Evolutionary conservation across 805 yeast genomes (phyloP), one percentile per base, ranked within the genome.

Genomic region (Sugiyamaella boreocaroliniensis): DNA sequence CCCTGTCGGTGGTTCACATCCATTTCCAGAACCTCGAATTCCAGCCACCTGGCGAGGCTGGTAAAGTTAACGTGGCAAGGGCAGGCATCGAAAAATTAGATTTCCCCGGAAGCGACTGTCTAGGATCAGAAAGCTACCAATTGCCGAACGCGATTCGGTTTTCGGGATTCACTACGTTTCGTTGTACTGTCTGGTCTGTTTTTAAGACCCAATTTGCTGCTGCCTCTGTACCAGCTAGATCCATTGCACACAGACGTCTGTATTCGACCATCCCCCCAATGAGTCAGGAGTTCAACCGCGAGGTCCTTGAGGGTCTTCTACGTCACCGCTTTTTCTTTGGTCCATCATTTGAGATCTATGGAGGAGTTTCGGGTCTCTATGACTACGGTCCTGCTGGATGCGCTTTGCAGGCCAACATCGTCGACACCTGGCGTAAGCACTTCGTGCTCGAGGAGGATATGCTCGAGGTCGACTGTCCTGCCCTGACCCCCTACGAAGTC

Each of bases 381-480:
- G 99, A 93, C 71, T 93, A 90, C 68, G 99, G 99, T 75, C 99
- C 99, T 58, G 97, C 99, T 69, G 99, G 99, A 58, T 92, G 98
- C 76, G 95, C 98, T 11, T 81, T 93, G 73, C 98, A 92, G 76
- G 96, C 97, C 64, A 92, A 93, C 71, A 79, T 93, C 57, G 76
- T 93, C 57, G 99, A 95, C 67, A 78, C 81, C 48, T 93, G 99
- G 99, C 86, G 98, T 77, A 92, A 90, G 71, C 99, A 93, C 73
- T 93, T 93, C 70, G 83, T 93, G 57, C 76, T 95, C 61, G 98
- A 93, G 73, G 99, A 93, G 75, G 98, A 93, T 67, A 93, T 93
- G 98, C 79, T 90, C 67, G 99, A 93, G 74, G 97, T 93, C 57
- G 99, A 95, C 76, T 84, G 95, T 72, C 89, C 99, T 54, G 90